phyloP scores from a whole-genome alignment of 345 rosid genomes.

The Excoecaria agallocha region DNA sequence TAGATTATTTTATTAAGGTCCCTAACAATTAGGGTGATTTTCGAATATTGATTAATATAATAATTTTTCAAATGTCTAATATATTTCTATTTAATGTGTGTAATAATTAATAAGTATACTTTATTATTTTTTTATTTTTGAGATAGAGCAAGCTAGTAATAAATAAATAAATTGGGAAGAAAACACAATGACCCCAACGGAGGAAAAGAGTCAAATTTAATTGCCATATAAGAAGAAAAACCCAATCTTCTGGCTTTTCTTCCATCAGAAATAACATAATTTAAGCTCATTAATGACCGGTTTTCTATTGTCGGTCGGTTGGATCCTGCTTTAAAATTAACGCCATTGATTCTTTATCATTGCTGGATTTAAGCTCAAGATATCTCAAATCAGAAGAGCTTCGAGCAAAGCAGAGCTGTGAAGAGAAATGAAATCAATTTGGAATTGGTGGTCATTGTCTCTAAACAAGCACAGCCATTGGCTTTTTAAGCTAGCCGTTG shows the following conservation, averaged over 20 bases:
- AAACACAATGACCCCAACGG: too few species aligned
- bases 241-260: background rate
- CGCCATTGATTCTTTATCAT: background rate
- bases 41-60: too few species aligned
- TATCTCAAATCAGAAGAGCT: background rate
- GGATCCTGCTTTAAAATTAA: background rate
- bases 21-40: too few species aligned
- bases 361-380: background rate
- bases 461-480: slow-evolving; percentile 44
- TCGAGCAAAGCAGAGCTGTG: background rate
- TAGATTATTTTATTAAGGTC: too few species aligned
- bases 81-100: too few species aligned
- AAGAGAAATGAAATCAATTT: slow-evolving; percentile 50
- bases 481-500: slow-evolving; percentile 48
- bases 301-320: slow-evolving; percentile 11
- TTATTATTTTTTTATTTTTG: too few species aligned
- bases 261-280: background rate
- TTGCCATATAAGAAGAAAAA: too few species aligned
- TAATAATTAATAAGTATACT: too few species aligned
- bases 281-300: background rate
- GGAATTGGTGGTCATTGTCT: slow-evolving; percentile 29
- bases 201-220: too few species aligned
- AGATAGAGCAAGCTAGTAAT: too few species aligned
- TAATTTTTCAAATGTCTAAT: too few species aligned
- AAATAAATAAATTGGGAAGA: too few species aligned